Percentiles rank a stretch among this genome's conserved stretches.
Conservation (phyloP, 139 green algal genomes). For the Pseudopediastrum boryanum region DNA sequence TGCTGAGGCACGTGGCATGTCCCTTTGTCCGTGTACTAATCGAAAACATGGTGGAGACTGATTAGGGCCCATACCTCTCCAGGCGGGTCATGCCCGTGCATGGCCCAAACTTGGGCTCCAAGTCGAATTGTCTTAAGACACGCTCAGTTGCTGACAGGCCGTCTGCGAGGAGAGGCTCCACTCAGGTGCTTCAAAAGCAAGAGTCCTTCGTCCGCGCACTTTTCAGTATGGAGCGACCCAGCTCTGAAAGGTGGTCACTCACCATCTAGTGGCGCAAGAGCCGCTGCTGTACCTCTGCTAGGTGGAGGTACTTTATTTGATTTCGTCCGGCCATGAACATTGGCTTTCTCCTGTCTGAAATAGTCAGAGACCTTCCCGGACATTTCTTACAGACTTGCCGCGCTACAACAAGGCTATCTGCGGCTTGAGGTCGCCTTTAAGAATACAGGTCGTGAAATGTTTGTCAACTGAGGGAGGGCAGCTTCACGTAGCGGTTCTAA, state of each 20-base stretch:
- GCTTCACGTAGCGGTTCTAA: too few species aligned
- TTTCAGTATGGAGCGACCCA: not conserved
- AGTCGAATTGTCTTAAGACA: slow-evolving; percentile 14
- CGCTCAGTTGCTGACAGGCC: slow-evolving; percentile 12
- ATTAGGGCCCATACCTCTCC: slow-evolving; percentile 3
- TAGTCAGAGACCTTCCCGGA: slow-evolving; percentile 7
- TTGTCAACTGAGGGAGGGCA: not conserved
- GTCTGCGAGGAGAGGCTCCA: slow-evolving; percentile 1
- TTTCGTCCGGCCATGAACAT: not conserved
- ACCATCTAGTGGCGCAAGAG: not conserved
- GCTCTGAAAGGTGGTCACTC: not conserved
- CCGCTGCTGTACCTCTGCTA: slow-evolving; percentile 20
- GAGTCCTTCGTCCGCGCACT: not conserved
- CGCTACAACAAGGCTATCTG: too few species aligned
- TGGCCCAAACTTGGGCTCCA: slow-evolving; percentile 17
- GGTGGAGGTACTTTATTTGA: not conserved
- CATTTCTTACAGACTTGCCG: too few species aligned
- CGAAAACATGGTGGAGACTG: too few species aligned
- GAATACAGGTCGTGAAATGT: not conserved
- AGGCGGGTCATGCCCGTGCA: slow-evolving; percentile 33
- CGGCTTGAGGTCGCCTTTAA: not conserved
- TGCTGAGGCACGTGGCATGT: too few species aligned
- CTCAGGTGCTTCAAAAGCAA: not conserved
- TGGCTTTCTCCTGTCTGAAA: slow-evolving; percentile 26
- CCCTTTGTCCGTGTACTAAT: too few species aligned